Percentiles rank a stretch among this genome's conserved stretches.
Conservation (phyloP, 2,329 filamentous ascomycete genomes). For the Trichoderma koningii region DNA sequence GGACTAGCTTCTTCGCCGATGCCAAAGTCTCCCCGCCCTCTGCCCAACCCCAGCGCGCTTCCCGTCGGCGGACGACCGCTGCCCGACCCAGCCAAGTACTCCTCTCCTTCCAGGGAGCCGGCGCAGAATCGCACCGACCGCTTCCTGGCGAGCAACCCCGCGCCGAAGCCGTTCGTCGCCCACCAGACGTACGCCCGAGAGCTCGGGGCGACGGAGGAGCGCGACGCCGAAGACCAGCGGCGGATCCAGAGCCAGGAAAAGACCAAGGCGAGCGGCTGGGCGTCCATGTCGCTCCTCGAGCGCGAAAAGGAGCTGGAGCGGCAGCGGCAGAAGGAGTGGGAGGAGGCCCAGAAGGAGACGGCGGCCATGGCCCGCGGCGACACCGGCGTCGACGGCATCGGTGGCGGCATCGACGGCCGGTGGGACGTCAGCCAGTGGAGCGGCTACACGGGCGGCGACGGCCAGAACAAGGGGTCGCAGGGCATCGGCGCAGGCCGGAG, state of each 20-base stretch:
- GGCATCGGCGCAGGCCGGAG: constrained; percentile 71
- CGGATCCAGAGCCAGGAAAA: constrained; percentile 59
- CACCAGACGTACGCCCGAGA: constrained; percentile 58
- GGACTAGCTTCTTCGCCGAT: constrained; percentile 32
- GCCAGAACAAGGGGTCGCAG: constrained; percentile 66
- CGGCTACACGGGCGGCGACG: constrained; percentile 74
- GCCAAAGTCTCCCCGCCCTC: constrained; percentile 44
- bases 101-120: constrained; percentile 31
- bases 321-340: constrained; percentile 77
- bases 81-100: constrained; percentile 50
- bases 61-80: constrained; percentile 53
- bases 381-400: constrained; percentile 61
- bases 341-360: constrained; percentile 69
- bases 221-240: constrained; percentile 62
- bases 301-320: constrained; percentile 80
- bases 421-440: constrained; percentile 79
- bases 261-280: constrained; percentile 65
- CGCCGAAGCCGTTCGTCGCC: constrained; percentile 45
- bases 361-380: constrained; percentile 53
- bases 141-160: constrained; percentile 58
- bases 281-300: constrained; percentile 71
- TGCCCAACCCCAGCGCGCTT: constrained; percentile 44
- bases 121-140: constrained; percentile 56
- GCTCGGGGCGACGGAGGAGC: constrained; percentile 60
- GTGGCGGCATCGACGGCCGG: constrained; percentile 65